Conservation (phyloP, 768 basidiomycete genomes). For the Tulasnella calospora region DNA sequence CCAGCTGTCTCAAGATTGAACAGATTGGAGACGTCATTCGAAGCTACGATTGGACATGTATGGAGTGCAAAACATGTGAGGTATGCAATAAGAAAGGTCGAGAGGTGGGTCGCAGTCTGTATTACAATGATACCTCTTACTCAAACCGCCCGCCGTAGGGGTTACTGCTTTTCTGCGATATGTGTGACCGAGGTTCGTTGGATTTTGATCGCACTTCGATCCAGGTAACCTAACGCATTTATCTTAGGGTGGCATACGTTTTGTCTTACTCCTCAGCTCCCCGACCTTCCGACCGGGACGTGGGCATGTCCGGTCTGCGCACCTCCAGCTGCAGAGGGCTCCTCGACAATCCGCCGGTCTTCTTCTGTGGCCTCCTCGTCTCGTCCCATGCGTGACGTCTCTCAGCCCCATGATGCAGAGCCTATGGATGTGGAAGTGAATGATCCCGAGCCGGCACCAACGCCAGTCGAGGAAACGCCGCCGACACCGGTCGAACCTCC, state of each 20-base stretch:
- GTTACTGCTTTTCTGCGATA: constrained; percentile 85
- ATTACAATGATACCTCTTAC: constrained; percentile 8
- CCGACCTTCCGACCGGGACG: constrained; percentile 64
- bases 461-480: constrained; percentile 5
- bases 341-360: constrained; percentile 27
- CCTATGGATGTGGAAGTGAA: constrained; percentile 2
- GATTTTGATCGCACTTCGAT: constrained; percentile 29
- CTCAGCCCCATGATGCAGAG: not conserved
- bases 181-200: constrained; percentile 76
- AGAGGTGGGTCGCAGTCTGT: constrained; percentile 55
- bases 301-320: constrained; percentile 73
- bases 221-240: constrained; percentile 5
- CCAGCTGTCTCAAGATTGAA: constrained; percentile 69
- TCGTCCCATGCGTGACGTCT: constrained; percentile 27
- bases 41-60: constrained; percentile 79
- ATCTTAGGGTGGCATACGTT: constrained; percentile 74
- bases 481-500: constrained; percentile 3
- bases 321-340: constrained; percentile 23
- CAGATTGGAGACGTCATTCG: constrained; percentile 56
- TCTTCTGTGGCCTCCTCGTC: constrained; percentile 47
- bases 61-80: constrained; percentile 90
- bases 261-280: constrained; percentile 68
- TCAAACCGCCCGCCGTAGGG: constrained; percentile 43
- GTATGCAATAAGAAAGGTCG: constrained; percentile 79
- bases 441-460: constrained; percentile 5